Conservation (phyloP, 2,329 filamentous ascomycete species). For the Fusarium torreyae region DNA sequence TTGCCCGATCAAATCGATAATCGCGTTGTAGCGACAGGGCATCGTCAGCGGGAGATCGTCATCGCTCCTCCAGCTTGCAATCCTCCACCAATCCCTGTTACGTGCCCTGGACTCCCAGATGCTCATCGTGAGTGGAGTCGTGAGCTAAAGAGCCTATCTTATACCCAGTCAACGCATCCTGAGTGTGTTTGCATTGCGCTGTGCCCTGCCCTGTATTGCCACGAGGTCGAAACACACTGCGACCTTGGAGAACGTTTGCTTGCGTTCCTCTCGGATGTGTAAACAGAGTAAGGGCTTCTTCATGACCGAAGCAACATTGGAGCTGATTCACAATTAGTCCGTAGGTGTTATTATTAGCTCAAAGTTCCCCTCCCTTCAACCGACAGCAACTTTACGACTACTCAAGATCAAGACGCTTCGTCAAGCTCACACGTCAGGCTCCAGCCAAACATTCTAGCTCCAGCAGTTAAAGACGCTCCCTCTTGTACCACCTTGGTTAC, state of each 20-base stretch:
- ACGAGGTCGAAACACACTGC: conserved; percentile 2
- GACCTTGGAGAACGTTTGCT: not conserved
- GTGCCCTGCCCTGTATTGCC: not conserved
- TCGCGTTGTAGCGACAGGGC: conserved; percentile 31
- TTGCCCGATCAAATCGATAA: conserved; percentile 38
- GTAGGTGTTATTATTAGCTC: not conserved
- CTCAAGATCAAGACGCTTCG: not conserved
- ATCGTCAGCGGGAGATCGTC: conserved; percentile 49
- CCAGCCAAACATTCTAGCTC: not conserved
- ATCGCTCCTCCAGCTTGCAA: conserved; percentile 17
- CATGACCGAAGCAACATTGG: not conserved
- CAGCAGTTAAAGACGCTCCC: not conserved
- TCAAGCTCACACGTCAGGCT: not conserved
- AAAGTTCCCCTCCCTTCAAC: not conserved
- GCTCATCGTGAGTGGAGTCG: conserved; percentile 24
- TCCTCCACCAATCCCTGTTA: conserved; percentile 23
- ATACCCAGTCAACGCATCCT: not conserved
- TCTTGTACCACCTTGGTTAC: conserved; percentile 25
- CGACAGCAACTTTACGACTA: not conserved
- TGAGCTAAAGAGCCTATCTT: not conserved
- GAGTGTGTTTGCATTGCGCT: not conserved
- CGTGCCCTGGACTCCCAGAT: conserved; percentile 9
- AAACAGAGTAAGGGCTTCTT: not conserved
- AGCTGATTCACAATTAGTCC: not conserved
- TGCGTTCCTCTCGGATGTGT: not conserved